phyloP scores from a whole-genome alignment of 495 filamentous ascomycete genomes.

The Trichoderma gamsii region DNA sequence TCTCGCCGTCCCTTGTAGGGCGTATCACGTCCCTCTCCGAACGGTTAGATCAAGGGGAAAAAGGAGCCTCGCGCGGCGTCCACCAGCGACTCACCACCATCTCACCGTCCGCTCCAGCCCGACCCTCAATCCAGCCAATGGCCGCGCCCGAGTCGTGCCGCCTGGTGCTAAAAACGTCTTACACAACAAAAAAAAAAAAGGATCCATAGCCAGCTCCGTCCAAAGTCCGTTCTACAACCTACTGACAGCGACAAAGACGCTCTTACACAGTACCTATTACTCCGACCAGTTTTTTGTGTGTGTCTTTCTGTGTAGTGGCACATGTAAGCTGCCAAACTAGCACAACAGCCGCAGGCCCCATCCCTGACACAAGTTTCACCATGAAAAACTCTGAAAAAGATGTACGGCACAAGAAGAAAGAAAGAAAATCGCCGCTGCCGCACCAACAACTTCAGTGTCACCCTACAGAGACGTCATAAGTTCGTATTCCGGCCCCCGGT shows the following conservation, averaged over 20 bases:
- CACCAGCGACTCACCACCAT: conserved; percentile 10
- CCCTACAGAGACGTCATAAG: background rate
- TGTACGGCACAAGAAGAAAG: background rate
- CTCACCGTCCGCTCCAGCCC: background rate
- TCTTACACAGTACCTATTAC: background rate
- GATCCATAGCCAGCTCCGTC: conserved; percentile 1
- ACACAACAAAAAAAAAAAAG: background rate
- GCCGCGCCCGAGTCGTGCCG: background rate
- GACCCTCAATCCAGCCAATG: background rate
- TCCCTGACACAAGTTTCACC: background rate
- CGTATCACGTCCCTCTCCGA: background rate
- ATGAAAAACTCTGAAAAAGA: background rate
- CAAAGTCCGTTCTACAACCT: background rate
- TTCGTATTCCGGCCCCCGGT: conserved; percentile 4
- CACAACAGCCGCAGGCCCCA: background rate
- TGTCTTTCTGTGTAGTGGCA: background rate
- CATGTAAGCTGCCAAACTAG: background rate
- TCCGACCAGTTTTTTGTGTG: background rate
- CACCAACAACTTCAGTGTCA: background rate
- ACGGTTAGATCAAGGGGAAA: conserved; percentile 14
- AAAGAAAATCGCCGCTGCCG: background rate
- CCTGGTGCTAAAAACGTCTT: conserved; percentile 7
- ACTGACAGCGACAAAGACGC: background rate
- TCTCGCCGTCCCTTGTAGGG: background rate
- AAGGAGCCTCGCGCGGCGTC: conserved; percentile 13